phyloP scores from a whole-genome alignment of 345 rosid genomes.

The Triadica sebifera region DNA sequence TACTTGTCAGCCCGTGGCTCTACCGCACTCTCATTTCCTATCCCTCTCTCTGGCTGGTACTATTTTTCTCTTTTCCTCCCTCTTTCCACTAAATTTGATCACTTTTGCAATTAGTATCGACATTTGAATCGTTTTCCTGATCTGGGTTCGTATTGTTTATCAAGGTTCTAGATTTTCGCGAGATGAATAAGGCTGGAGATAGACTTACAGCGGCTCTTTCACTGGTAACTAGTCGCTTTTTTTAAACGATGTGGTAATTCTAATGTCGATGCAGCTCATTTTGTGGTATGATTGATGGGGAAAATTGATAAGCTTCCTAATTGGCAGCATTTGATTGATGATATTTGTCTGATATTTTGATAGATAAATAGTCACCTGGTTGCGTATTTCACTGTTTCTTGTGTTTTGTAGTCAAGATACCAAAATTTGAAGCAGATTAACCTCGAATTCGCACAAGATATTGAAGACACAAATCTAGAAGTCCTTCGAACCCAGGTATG shows the following conservation, averaged over 20 bases:
- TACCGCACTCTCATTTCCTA: conserved; percentile 56
- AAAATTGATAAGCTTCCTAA: neutral
- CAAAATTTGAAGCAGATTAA: conserved; percentile 56
- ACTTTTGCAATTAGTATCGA: neutral
- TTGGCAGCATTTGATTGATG: neutral
- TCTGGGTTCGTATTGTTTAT: conserved; percentile 19
- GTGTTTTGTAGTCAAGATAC: conserved; percentile 62
- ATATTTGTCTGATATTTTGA: neutral
- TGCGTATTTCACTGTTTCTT: neutral
- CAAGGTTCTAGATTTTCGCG: conserved; percentile 73
- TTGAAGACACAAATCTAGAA: conserved; percentile 68
- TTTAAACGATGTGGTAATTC: neutral
- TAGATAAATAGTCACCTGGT: neutral
- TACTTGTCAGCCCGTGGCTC: conserved; percentile 69
- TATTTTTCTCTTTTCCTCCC: neutral
- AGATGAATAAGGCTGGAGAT: conserved; percentile 69
- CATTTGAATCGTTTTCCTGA: conserved; percentile 9
- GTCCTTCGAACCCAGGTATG: conserved; percentile 51
- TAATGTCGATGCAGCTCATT: neutral
- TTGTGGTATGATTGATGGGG: neutral
- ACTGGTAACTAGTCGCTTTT: conserved; percentile 39
- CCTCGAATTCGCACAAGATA: conserved; percentile 83
- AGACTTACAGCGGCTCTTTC: conserved; percentile 73
- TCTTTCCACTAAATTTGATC: neutral
- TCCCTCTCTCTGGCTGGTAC: conserved; percentile 74